Percentiles rank a stretch among this genome's conserved stretches.
Conservation (phyloP, 1,284 basidiomycete genomes). For the Malassezia slooffiae region DNA sequence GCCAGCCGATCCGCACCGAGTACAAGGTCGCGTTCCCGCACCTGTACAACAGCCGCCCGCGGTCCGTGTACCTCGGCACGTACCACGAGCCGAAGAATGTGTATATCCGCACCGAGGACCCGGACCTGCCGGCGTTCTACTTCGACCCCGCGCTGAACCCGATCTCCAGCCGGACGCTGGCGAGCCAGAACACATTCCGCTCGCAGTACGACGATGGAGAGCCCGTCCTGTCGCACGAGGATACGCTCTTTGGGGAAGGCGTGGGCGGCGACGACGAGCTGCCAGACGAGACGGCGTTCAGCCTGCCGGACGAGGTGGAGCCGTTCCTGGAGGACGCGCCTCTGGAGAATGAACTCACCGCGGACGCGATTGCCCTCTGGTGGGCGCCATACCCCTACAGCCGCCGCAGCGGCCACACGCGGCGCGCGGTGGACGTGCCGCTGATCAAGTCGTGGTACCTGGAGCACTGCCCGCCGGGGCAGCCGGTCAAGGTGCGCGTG, state of each 20-base stretch:
- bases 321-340: constrained; percentile 75
- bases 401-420: constrained; percentile 79
- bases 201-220: constrained; percentile 33
- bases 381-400: constrained; percentile 97
- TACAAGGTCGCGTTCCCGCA: constrained; percentile 99
- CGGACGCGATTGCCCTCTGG: constrained; percentile 94
- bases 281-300: constrained; percentile 65
- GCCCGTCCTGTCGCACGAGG: constrained; percentile 66
- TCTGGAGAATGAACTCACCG: constrained; percentile 80
- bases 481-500: constrained; percentile 95
- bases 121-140: constrained; percentile 98
- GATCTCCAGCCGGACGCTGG: constrained; percentile 51
- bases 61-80: constrained; percentile 78
- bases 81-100: constrained; percentile 95
- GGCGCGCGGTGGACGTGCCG: constrained; percentile 86
- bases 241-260: constrained; percentile 71
- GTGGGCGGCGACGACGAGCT: constrained; percentile 55
- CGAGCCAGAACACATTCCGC: constrained; percentile 27
- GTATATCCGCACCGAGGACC: constrained; percentile 96
- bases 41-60: constrained; percentile 93
- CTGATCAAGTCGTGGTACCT: constrained; percentile 89
- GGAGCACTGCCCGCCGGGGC: constrained; percentile 91
- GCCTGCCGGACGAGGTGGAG: constrained; percentile 66
- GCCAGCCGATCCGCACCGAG: constrained; percentile 95
- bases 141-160: constrained; percentile 82